A percentile compares a stretch with the other conserved stretches of the same genome.
These are phyloP conservation scores for Colletotrichum simmondsii DNA, from an alignment of 2,329 filamentous ascomycete species.

Conservation along the genomic window DNA sequence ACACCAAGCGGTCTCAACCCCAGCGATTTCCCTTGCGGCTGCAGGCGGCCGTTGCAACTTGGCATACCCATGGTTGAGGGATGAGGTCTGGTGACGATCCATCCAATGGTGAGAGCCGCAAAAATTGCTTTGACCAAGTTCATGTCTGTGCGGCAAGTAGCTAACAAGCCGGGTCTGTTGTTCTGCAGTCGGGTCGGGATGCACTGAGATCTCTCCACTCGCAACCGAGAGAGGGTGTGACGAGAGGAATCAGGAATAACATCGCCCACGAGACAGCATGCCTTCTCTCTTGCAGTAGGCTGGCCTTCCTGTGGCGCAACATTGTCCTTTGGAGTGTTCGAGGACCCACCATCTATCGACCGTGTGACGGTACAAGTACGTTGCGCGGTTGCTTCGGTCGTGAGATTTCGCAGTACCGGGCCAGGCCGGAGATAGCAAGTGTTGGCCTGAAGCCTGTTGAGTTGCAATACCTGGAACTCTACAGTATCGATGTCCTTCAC, in stretches of 20 bases:
- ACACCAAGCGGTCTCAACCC: conserved; percentile 16
- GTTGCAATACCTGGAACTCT: not conserved
- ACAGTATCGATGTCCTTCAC: not conserved
- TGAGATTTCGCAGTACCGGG: conserved; percentile 11
- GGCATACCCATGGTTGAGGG: conserved; percentile 26
- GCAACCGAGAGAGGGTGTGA: conserved; percentile 20
- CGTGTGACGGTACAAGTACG: conserved; percentile 8
- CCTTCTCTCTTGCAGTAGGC: conserved; percentile 17
- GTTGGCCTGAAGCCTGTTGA: not conserved
- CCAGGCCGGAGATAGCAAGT: conserved; percentile 7
- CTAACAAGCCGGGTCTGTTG: conserved; percentile 12
- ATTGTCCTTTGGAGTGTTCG: not conserved
- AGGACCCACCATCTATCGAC: conserved; percentile 18
- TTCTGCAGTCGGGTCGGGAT: conserved; percentile 19
- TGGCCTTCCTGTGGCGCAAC: conserved; percentile 5
- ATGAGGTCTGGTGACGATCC: conserved; percentile 4
- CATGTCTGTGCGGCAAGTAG: conserved; percentile 14
- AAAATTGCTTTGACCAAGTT: conserved; percentile 8
- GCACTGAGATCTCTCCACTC: conserved; percentile 27
- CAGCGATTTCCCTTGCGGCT: conserved; percentile 22
- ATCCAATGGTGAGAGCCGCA: conserved; percentile 30
- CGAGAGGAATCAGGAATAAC: conserved; percentile 16
- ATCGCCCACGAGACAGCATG: conserved; percentile 9
- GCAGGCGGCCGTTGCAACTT: conserved; percentile 33
- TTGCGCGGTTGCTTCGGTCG: not conserved